phyloP scores from a whole-genome alignment of 345 rosid species.

The Camelina laxa region DNA sequence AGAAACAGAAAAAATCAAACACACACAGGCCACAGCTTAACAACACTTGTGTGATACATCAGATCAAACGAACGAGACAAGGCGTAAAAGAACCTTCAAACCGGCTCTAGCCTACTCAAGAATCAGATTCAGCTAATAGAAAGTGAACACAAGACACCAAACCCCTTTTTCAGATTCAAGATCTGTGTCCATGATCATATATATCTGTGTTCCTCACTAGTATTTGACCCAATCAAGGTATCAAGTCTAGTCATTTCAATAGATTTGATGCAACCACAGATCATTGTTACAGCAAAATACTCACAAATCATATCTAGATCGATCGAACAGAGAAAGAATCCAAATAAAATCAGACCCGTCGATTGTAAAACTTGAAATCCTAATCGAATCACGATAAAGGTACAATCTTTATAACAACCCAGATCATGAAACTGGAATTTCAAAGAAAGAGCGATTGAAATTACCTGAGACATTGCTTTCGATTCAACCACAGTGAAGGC shows the following conservation, averaged over 20 bases:
- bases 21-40: background rate
- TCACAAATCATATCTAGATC: conserved; percentile 15
- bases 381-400: conserved; percentile 19
- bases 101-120: background rate
- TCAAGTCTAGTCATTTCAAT: background rate
- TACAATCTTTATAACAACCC: conserved; percentile 19
- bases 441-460: background rate
- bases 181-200: background rate
- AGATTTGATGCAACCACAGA: conserved; percentile 15
- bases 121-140: background rate
- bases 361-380: background rate
- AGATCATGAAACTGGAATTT: conserved; percentile 16
- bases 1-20: background rate
- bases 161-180: background rate
- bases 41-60: background rate
- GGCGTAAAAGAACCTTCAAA: too few species aligned
- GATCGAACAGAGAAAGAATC: background rate
- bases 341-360: conserved; percentile 2
- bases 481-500: conserved; percentile 20
- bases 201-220: background rate
- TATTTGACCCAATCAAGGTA: background rate
- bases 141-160: background rate
- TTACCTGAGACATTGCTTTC: conserved; percentile 45
- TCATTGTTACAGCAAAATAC: background rate
- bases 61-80: conserved; percentile 3